Evolutionary conservation across 768 basidiomycete genomes (phyloP), one percentile per base, ranked within the genome.

Genomic region (Lactifluus hygrophoroides): DNA sequence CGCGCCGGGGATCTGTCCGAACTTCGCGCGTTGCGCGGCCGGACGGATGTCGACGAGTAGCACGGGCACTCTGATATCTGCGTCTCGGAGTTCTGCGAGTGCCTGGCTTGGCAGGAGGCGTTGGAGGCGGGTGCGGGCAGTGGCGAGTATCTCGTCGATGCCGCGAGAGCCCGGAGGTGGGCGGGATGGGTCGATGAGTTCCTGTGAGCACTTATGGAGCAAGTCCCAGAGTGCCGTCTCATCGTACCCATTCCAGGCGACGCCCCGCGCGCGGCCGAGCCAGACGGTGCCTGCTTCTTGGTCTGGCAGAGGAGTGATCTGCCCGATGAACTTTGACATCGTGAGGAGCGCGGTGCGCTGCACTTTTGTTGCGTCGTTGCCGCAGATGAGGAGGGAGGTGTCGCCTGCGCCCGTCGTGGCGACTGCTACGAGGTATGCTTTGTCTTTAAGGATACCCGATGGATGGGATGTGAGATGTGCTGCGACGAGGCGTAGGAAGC

Each of bases 1-100:
- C n/a, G 87, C 78, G 0, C 88, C 86, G 9, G 75, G 75, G 54
- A 90, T 84, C 0, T 71, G 75, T 0, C 89, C 88, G 32, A 79
- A 72, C 47, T 67, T 68, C 5, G 74, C 74, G 17, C 88, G 78
- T 68, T 88, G 80, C 6, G 75, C 76, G 40, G 74, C 78, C 0
- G 86, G 80, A 9, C 89, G 82, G 51, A 90, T 88, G 68, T 90
- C 88, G 6, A 91, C 88, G 44, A 91, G 75, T 56, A 90, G 79
- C 1, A 82, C 84, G 1, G 88, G 86, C 44, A 80, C 81, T 4
- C 73, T 75, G 37, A 79, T 74, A 28, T 75, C 70, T 6, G 61
- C 23, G 42, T 71, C 69, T 30, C 76, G 75, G 7, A 89, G 75
- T 64, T 86, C 82, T 1, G 76, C 75, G 67, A 77, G 80, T 0